Evolutionary conservation across 148 eudicot genomes (phyloP), one percentile per base, ranked within the genome.

Genomic region (Limonium bicolor): DNA sequence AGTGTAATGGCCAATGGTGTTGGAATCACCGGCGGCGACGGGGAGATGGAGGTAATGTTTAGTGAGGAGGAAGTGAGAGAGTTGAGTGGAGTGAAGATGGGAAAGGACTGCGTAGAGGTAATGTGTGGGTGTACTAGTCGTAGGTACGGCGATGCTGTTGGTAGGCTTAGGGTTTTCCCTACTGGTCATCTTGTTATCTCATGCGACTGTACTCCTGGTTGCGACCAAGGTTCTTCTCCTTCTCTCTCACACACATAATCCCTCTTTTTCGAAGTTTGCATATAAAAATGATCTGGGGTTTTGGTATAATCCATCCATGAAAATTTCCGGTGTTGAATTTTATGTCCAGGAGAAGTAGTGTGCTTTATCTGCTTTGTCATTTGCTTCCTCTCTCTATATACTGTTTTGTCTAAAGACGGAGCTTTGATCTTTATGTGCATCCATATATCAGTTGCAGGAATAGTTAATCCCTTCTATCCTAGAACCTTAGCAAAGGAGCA

Each of bases 141-240:
- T 32, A 55, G 65, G 24, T 81, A 77, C 40, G 92, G 92, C 7
- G 92, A 81, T 51, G 70, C 84, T 34, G 80, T 77, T 32, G 84
- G 81, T 3, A 65, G 39, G 33, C 81, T 81, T 70, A 74, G 77
- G 73, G 86, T 78, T 65, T 83, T 62, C 31, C 13, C 38, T 15
- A 54, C 38, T 50, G 87, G 94, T 31, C 63, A 58, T 47, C 75
- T 83, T 24, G 64, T 60, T 44, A 68, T 83, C 71, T 49, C 58
- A 27, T 83, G 94, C 52, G 77, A 73, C 20, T 83, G 94, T 51
- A 73, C 61, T 20, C 74, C 80, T 54, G 78, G 70, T 41, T 83
- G 94, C 33, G 44, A 61, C 11, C 65, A 75, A 72, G 94, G 94
- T 83, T 38, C 29, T 45, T 54, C 38, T 31, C 50, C 31, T 20